Evolutionary conservation across 2,329 filamentous ascomycete species (phyloP), one percentile per base, ranked within the genome.

Genomic region (Paecilomyces dactylethromorphus): DNA sequence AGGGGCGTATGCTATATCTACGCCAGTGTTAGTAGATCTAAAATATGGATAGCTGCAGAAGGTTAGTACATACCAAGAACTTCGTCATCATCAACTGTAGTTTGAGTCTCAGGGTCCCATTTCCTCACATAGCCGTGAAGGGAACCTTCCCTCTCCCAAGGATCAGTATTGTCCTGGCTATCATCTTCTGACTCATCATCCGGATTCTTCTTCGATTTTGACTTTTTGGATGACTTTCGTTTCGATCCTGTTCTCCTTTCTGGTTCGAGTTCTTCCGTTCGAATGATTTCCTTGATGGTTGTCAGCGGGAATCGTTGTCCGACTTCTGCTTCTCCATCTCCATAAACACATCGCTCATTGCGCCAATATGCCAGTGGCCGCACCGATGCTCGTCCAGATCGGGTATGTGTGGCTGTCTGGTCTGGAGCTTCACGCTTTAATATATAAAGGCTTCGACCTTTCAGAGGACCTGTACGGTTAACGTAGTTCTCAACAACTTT

Each of bases 361-460:
- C 87, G 87, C 93, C 93, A 97, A 71, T 84, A 96, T 26, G 90
- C 86, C 33, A 97, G 76, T 0, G 92, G 94, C 60, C 85, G 85
- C 62, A 91, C 87, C 10, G 90, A 91, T 56, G 86, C 84, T 58
- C 94, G 85, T 1, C 91, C 92, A 12, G 88, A 93, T 57, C 91
- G 87, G n/a, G 83, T 83, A 55, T 87, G 90, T 52, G 81, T 83
- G 31, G 80, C 79, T 62, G 84, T 78, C 26, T 76, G 78, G 56
- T 86, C 81, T 1, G 77, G 72, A n/a, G 74, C 77, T 66, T 83
- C 80, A 53, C 78, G 76, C 60, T 80, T 78, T 53, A 82, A 71
- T 54, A 82, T 81, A 62, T 80, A 78, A 3, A 82, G 68, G 52
- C 80, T 79, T 59, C 77, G 76, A 51, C 76, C 76, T 56, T 78